Evolutionary conservation across 2,329 filamentous ascomycete genomes (phyloP).

Genomic region (Phaeosphaeriaceae sp.): DNA sequence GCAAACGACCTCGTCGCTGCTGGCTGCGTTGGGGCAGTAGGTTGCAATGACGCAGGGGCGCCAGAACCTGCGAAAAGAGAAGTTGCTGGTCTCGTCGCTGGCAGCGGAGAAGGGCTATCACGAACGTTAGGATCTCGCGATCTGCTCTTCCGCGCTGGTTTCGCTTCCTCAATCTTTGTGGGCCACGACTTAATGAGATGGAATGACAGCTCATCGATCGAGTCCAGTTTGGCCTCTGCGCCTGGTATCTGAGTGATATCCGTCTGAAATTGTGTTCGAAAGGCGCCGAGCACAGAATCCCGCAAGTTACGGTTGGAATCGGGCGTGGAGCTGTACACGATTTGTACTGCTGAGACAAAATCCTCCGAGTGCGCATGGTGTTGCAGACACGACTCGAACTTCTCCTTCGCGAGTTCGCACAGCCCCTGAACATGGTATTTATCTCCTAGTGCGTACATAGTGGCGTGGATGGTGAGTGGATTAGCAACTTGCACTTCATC

Average conservation of each 20-base stretch:
- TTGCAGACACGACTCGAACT: conserved; percentile 17
- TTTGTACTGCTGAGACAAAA: conserved; percentile 35
- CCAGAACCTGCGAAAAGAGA: not conserved
- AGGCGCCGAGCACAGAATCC: conserved; percentile 32
- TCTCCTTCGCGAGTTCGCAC: conserved; percentile 10
- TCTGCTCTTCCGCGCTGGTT: not conserved
- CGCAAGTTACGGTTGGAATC: conserved; percentile 39
- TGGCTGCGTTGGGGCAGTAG: not conserved
- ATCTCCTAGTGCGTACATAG: conserved; percentile 28
- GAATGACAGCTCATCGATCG: conserved; percentile 20
- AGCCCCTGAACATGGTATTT: conserved; percentile 24
- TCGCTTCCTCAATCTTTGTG: conserved; percentile 4
- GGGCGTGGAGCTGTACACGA: conserved; percentile 32
- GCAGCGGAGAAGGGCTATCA: not conserved
- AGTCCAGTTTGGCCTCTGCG: conserved; percentile 13
- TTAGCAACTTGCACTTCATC: conserved; percentile 30
- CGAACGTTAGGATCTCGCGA: not conserved
- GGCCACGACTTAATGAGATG: conserved; percentile 20
- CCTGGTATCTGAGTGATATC: conserved; percentile 13
- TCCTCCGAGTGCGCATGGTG: conserved; percentile 28
- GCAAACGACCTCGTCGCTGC: not conserved
- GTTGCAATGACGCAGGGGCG: not conserved
- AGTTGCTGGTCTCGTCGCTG: not conserved
- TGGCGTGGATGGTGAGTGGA: conserved; percentile 30
- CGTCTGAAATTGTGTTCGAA: conserved; percentile 24